Percentiles rank a stretch among this genome's conserved stretches.
phyloP scores from a whole-genome alignment of 345 rosid genomes.

The Hibiscus tridactylites region DNA sequence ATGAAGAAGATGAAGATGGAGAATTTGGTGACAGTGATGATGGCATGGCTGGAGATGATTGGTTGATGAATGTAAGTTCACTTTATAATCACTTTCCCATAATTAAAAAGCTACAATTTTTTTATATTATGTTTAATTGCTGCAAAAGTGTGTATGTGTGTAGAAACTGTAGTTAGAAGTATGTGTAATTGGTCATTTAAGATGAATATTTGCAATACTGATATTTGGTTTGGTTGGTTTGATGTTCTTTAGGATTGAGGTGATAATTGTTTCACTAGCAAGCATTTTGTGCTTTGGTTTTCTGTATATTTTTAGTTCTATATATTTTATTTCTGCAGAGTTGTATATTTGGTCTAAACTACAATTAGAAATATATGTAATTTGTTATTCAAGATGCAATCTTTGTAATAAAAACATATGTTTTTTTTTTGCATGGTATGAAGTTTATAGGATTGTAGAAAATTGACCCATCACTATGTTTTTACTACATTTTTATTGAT shows the following conservation, averaged over 20 bases:
- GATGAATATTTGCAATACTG: not conserved
- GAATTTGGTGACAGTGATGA: slow-evolving; percentile 24
- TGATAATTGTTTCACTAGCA: not conserved
- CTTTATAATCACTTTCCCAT: not conserved
- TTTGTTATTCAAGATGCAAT: slow-evolving; percentile 5
- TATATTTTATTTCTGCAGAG: not conserved
- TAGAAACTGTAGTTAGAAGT: not conserved
- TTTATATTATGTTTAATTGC: not conserved
- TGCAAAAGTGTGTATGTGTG: not conserved
- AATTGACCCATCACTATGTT: not conserved
- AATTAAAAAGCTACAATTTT: not conserved
- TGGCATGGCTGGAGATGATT: slow-evolving; percentile 25
- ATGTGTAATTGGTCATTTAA: not conserved
- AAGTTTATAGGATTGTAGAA: not conserved
- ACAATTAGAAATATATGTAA: not conserved
- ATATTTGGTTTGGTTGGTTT: not conserved
- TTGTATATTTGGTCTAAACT: no score
- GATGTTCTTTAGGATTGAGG: not conserved
- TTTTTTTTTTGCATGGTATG: not conserved
- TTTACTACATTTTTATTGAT: not conserved
- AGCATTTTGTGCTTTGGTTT: not conserved
- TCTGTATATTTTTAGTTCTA: not conserved
- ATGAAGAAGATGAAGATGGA: slow-evolving; percentile 21
- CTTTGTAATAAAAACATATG: not conserved
- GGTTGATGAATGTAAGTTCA: slow-evolving; percentile 54